Evolutionary conservation across 495 filamentous ascomycete genomes (phyloP).

Genomic region (Rostrohypoxylon terebratum): DNA sequence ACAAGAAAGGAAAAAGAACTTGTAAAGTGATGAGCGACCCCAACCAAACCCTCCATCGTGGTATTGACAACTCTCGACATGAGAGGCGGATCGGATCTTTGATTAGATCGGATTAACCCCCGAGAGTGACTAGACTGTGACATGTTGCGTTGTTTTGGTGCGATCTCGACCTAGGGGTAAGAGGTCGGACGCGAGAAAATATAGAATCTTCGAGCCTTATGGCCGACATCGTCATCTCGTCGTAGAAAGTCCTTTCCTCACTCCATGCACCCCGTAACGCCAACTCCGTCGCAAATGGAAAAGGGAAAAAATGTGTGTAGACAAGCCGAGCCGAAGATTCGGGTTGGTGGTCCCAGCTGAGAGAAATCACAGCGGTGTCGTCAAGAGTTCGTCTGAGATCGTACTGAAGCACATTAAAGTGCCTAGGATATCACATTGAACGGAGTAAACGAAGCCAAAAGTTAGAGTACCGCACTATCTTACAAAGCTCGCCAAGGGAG

Average conservation of each 20-base stretch:
- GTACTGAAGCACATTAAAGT: slow-evolving; percentile 27
- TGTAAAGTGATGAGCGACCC: slow-evolving; percentile 39
- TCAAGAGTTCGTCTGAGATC: slow-evolving; percentile 50
- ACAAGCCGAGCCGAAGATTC: slow-evolving; percentile 23
- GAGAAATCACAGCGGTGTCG: slow-evolving; percentile 42
- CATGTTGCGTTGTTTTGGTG: slow-evolving; percentile 25
- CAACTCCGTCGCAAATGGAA: slow-evolving; percentile 48
- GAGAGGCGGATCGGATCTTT: slow-evolving; percentile 8
- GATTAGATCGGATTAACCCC: slow-evolving; percentile 15
- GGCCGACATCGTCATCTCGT: slow-evolving; percentile 43
- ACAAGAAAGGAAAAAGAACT: slow-evolving; percentile 33
- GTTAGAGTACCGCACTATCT: slow-evolving; percentile 17
- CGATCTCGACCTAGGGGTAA: slow-evolving; percentile 38
- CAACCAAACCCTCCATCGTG: slow-evolving; percentile 25
- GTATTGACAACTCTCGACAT: slow-evolving; percentile 27
- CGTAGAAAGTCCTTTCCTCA: slow-evolving; percentile 33
- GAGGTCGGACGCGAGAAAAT: slow-evolving; percentile 42
- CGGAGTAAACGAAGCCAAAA: slow-evolving; percentile 27
- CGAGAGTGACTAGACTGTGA: slow-evolving; percentile 27
- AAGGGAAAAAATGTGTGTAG: slow-evolving; percentile 27
- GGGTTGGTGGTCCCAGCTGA: slow-evolving; percentile 27
- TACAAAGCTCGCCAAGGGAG: slow-evolving; percentile 22
- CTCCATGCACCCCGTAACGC: slow-evolving; percentile 45
- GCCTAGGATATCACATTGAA: slow-evolving; percentile 43
- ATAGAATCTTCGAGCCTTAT: slow-evolving; percentile 31